Percentiles rank a stretch among this genome's conserved stretches.
Conservation (phyloP, 495 filamentous ascomycete genomes). For the Xylaria longipes region DNA sequence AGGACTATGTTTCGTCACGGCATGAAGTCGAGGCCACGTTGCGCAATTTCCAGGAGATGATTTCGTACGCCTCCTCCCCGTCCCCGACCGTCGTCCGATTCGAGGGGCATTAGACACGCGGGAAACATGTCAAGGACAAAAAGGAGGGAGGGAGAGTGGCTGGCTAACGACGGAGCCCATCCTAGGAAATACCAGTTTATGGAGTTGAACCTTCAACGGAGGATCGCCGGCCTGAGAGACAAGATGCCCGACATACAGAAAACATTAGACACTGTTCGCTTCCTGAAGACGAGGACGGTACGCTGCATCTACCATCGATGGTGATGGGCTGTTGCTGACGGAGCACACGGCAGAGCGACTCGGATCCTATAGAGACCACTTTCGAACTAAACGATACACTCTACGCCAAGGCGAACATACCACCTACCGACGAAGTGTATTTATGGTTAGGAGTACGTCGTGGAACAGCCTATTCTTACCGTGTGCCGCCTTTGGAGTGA, state of each 20-base stretch:
- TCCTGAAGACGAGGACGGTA: conserved; percentile 75
- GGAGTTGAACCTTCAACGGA: conserved; percentile 88
- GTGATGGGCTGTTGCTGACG: conserved; percentile 16
- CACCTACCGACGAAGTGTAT: conserved; percentile 89
- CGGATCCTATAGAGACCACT: conserved; percentile 81
- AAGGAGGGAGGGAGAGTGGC: neutral
- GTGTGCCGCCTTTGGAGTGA: neutral
- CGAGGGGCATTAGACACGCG: neutral
- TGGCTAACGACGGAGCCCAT: conserved; percentile 19
- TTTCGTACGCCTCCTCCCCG: conserved; percentile 66
- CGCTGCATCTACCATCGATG: conserved; percentile 4
- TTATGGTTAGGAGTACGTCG: conserved; percentile 84
- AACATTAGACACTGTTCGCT: conserved; percentile 91
- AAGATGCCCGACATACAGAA: conserved; percentile 98
- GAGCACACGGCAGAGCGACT: conserved; percentile 41
- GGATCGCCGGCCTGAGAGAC: conserved; percentile 82
- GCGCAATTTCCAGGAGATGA: conserved; percentile 98
- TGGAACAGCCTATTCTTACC: neutral
- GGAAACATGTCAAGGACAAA: neutral
- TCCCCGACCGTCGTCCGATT: conserved; percentile 6
- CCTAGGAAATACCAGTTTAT: conserved; percentile 97
- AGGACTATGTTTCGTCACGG: conserved; percentile 88
- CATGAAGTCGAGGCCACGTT: conserved; percentile 89
- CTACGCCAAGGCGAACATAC: conserved; percentile 84
- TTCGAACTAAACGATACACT: conserved; percentile 97